Conservation (phyloP, 164 flowering plant genomes). For the Dillenia turbinata region DNA sequence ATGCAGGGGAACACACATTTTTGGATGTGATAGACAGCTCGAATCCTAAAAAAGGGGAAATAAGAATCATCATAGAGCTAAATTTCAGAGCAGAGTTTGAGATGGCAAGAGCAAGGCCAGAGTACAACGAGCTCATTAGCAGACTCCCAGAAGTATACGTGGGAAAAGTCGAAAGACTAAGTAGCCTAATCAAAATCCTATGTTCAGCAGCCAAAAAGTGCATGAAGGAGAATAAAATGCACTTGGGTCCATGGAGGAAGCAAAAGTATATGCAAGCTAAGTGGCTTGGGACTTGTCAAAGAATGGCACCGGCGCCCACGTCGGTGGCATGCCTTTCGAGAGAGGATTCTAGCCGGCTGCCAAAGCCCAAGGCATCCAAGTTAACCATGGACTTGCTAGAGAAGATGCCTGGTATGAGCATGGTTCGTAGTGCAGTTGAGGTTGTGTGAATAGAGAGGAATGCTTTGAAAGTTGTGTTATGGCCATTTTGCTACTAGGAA, state of each 20-base stretch:
- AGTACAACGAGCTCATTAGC: constrained; percentile 53
- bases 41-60: constrained; percentile 37
- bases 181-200: constrained; percentile 47
- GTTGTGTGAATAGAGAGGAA: constrained; percentile 9
- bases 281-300: constrained; percentile 55
- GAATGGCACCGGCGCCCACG: constrained; percentile 11
- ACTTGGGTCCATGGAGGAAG: constrained; percentile 91
- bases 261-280: constrained; percentile 85
- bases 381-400: constrained; percentile 22
- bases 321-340: background rate
- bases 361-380: constrained; percentile 17
- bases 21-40: constrained; percentile 61
- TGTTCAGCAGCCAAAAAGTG: constrained; percentile 75
- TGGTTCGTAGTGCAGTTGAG: constrained; percentile 10
- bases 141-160: constrained; percentile 74
- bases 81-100: constrained; percentile 82
- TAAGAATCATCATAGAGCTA: constrained; percentile 71
- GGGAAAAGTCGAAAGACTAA: constrained; percentile 65
- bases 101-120: constrained; percentile 74
- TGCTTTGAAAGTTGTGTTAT: too few relatives aligned
- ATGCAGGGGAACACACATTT: constrained; percentile 76
- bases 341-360: background rate
- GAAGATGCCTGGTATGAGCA: constrained; percentile 13
- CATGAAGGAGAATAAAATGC: constrained; percentile 92
- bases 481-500: too few relatives aligned